phyloP scores from a whole-genome alignment of 345 rosid species.

The Capsella bursapastoris region DNA sequence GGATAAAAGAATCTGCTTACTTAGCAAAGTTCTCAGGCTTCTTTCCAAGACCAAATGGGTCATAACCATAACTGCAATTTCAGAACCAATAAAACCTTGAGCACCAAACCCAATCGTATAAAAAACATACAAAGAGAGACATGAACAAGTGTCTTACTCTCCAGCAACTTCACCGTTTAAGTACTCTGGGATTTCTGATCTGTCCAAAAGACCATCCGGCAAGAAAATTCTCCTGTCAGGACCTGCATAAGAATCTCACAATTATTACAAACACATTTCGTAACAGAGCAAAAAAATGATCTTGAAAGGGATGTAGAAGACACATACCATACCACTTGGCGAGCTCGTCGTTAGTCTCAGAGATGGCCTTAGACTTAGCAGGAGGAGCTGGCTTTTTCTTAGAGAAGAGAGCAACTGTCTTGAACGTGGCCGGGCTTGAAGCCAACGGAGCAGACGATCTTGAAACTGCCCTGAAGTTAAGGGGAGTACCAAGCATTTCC shows the following conservation, averaged over 20 bases:
- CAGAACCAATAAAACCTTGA: constrained; percentile 7
- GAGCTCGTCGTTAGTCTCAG: constrained; percentile 72
- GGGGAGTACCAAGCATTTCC: constrained; percentile 80
- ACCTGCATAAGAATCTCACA: constrained; percentile 51
- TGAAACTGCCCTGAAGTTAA: constrained; percentile 58
- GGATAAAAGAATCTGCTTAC: constrained; percentile 48
- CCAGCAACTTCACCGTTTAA: constrained; percentile 94
- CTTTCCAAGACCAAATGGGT: constrained; percentile 96
- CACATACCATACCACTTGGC: constrained; percentile 98
- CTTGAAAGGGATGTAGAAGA: not conserved
- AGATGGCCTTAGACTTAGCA: constrained; percentile 58
- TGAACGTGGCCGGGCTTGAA: constrained; percentile 65
- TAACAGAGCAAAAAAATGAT: not conserved
- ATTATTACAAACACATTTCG: constrained; percentile 20
- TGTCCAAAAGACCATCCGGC: constrained; percentile 92
- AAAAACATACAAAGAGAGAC: not conserved
- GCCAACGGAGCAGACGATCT: constrained; percentile 61
- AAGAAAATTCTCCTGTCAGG: constrained; percentile 97
- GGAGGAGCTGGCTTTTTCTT: constrained; percentile 80
- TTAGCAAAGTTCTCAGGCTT: constrained; percentile 90
- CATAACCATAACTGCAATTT: constrained; percentile 85
- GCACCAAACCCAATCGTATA: not conserved
- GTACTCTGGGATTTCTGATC: constrained; percentile 96
- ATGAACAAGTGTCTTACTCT: constrained; percentile 49
- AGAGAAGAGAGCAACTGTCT: constrained; percentile 79